Evolutionary conservation across 176 grass and related monocot species (phyloP).

Genomic region (Hsuehochloa calcarea): DNA sequence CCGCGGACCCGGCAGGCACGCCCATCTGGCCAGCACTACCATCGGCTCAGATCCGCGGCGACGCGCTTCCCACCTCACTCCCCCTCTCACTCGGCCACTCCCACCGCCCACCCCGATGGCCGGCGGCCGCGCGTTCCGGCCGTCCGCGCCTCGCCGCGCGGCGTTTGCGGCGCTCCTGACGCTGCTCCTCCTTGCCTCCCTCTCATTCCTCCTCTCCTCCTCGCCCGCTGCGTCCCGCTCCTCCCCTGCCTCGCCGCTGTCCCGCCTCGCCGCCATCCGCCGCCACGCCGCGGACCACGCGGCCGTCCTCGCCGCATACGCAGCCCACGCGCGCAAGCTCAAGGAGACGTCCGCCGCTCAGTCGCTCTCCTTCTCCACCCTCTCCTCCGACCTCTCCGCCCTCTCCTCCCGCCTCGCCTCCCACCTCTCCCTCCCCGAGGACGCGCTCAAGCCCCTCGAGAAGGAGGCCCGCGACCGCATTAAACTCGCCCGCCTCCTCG

Average conservation of each 20-base stretch:
- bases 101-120: slow-evolving; percentile 50
- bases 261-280: slow-evolving; percentile 58
- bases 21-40: no score
- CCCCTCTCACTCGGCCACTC: not conserved
- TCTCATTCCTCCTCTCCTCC: slow-evolving; percentile 52
- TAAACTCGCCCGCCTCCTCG: slow-evolving; percentile 70
- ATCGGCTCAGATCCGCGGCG: slow-evolving; percentile 37
- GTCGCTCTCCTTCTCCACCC: slow-evolving; percentile 66
- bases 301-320: slow-evolving; percentile 66
- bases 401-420: slow-evolving; percentile 58
- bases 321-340: slow-evolving; percentile 71
- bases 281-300: slow-evolving; percentile 83
- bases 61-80: slow-evolving; percentile 22
- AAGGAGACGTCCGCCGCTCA: slow-evolving; percentile 77
- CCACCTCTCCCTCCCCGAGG: slow-evolving; percentile 38
- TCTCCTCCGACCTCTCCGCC: slow-evolving; percentile 59
- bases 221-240: slow-evolving; percentile 7
- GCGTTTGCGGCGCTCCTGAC: slow-evolving; percentile 67
- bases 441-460: slow-evolving; percentile 58
- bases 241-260: slow-evolving; percentile 16
- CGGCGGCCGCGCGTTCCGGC: slow-evolving; percentile 69
- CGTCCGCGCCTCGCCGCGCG: slow-evolving; percentile 52
- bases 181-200: slow-evolving; percentile 44
- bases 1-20: no score
- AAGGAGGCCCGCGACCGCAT: slow-evolving; percentile 91